These are phyloP conservation scores for Trichosporon sp. DNA, from an alignment of 1,284 basidiomycete species.

Conservation along the genomic window DNA sequence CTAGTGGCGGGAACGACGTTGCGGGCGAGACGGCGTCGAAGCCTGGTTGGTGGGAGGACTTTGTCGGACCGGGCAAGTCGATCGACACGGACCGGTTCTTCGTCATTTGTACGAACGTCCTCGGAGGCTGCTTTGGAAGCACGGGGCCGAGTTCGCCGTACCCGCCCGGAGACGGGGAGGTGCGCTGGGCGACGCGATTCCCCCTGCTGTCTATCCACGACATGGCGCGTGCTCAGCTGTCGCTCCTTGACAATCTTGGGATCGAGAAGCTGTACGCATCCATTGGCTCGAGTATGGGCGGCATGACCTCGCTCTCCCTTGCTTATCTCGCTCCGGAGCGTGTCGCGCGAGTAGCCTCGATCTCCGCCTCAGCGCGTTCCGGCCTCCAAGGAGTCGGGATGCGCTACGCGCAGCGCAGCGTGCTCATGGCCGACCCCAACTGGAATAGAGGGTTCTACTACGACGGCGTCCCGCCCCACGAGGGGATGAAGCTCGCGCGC, in stretches of 20 bases:
- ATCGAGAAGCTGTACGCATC: slow-evolving; percentile 84
- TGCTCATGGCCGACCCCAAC: slow-evolving; percentile 97
- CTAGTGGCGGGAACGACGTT: slow-evolving; percentile 70
- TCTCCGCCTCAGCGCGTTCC: slow-evolving; percentile 87
- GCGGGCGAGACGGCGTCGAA: slow-evolving; percentile 51
- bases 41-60: slow-evolving; percentile 95
- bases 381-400: slow-evolving; percentile 89
- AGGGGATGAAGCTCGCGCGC: slow-evolving; percentile 95
- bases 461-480: slow-evolving; percentile 85
- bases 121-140: slow-evolving; percentile 95
- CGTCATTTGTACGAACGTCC: slow-evolving; percentile 92
- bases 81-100: slow-evolving; percentile 91
- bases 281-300: slow-evolving; percentile 93
- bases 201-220: slow-evolving; percentile 91
- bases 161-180: slow-evolving; percentile 52
- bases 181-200: slow-evolving; percentile 82
- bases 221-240: slow-evolving; percentile 79
- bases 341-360: slow-evolving; percentile 82
- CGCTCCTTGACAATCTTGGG: slow-evolving; percentile 73
- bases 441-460: slow-evolving; percentile 99
- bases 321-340: slow-evolving; percentile 87
- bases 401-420: slow-evolving; percentile 81
- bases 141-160: slow-evolving; percentile 82
- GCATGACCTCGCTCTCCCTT: slow-evolving; percentile 94
- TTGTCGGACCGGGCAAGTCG: slow-evolving; percentile 89